Conservation (phyloP, 306 rosid genomes). For the Casuarina glauca region DNA sequence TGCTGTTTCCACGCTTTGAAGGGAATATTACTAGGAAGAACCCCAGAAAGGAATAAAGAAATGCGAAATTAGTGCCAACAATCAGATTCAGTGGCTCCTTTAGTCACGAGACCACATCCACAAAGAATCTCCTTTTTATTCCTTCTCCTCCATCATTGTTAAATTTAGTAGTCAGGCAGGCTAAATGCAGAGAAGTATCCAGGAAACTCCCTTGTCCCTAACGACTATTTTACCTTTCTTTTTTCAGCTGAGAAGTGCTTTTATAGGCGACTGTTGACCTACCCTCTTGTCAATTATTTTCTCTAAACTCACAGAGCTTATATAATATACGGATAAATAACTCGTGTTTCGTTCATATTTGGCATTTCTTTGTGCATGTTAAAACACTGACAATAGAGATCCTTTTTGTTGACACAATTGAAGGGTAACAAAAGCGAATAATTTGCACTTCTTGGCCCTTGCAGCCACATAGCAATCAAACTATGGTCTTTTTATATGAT, state of each 20-base stretch:
- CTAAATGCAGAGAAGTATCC: too few relatives aligned
- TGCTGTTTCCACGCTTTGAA: neutral
- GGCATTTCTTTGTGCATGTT: neutral
- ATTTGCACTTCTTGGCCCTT: neutral
- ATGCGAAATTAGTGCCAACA: neutral
- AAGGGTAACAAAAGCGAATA: neutral
- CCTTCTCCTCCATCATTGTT: neutral
- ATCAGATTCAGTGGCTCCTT: neutral
- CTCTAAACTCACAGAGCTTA: too few relatives aligned
- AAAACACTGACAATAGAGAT: neutral
- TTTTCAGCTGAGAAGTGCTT: neutral
- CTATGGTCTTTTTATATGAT: neutral
- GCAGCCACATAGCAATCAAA: neutral
- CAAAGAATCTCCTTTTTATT: neutral
- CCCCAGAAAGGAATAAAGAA: neutral
- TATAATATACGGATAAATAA: too few relatives aligned
- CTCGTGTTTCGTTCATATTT: too few relatives aligned
- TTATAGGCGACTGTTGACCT: neutral
- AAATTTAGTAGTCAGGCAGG: neutral
- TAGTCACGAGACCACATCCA: neutral
- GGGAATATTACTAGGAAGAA: neutral
- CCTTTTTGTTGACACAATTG: neutral
- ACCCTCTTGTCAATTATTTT: neutral
- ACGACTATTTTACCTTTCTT: neutral
- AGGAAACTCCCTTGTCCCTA: neutral